These are phyloP conservation scores for Trapa incisa DNA, from an alignment of 345 rosid genomes.

Conservation along the genomic window DNA sequence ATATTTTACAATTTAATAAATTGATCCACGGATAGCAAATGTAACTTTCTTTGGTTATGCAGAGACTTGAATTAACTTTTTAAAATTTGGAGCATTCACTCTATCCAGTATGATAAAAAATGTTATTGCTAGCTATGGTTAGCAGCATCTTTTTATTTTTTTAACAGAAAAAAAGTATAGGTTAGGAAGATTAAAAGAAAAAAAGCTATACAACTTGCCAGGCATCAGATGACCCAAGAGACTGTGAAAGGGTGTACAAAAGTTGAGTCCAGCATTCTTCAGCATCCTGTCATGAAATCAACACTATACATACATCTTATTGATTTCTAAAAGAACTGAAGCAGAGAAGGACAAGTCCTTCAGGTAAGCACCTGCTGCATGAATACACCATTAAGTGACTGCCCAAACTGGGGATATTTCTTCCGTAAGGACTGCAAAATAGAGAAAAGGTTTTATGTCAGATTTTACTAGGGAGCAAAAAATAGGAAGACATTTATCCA, in stretches of 20 bases:
- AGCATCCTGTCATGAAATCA: slow-evolving; percentile 52
- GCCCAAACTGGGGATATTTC: slow-evolving; percentile 91
- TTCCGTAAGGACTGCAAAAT: slow-evolving; percentile 63
- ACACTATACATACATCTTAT: background rate
- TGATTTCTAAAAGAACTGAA: background rate
- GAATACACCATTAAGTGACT: slow-evolving; percentile 77
- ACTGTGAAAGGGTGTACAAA: slow-evolving; percentile 80
- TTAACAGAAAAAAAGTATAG: background rate
- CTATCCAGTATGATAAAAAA: background rate
- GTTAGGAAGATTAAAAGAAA: background rate
- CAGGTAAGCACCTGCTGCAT: slow-evolving; percentile 73
- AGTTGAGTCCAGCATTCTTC: slow-evolving; percentile 99
- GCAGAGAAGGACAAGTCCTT: background rate
- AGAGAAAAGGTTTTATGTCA: background rate
- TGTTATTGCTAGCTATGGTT: background rate
- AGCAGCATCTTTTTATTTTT: background rate
- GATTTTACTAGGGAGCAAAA: background rate
- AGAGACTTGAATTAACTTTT: background rate
- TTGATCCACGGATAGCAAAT: background rate
- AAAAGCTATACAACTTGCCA: slow-evolving; percentile 22
- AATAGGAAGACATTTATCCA: background rate
- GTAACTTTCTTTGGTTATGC: background rate
- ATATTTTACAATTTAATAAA: background rate
- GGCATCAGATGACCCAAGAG: slow-evolving; percentile 50
- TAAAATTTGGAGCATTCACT: background rate